Evolutionary conservation across 371 early-diverging fungal genomes (phyloP), one percentile per base, ranked within the genome.

Genomic region (Hamiltosporidium tvaerminnensis): DNA sequence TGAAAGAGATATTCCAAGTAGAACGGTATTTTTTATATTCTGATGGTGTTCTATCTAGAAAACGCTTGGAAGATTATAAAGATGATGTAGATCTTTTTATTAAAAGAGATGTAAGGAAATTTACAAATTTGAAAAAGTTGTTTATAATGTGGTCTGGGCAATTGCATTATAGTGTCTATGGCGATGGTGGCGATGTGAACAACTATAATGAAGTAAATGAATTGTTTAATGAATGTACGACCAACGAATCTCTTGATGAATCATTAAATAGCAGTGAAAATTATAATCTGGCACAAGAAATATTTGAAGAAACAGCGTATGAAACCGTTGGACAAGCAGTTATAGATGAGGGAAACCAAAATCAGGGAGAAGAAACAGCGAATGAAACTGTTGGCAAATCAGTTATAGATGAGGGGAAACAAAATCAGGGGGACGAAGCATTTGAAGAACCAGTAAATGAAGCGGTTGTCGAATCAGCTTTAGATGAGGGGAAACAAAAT

Each of bases 11-110:
- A 4, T 54, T 74, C 2, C 59, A 49, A 47, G 41, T 74, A 23
- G 70, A 74, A 53, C 67, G 61, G 61, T 69, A 71, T 59, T 55
- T 70, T 32, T 44, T 70, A 34, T 58, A 64, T 53, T 66, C 66
- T 23, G 52, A n/a, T 30, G 67, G 59, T 2, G 63, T 63, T 32
- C 32, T 54, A 36, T 36, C 57, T 4, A 10, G 30, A 12, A 33
- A 33, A 35, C 44, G 63, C 31, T 37, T 63, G 23, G 57, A 33
- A 12, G 38, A 65, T 49, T 66, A 73, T n/a, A 52, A 41, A 41
- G 41, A 41, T 41, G 41, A 41, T 41, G 41, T 41, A 41, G 41
- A 41, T 41, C 41, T 41, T 12, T 7, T 7, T 41, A 12, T 7
- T 4, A 41, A 12, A 4, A 41, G 41, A 7, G 12, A 4, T 7